A percentile compares a stretch with the other conserved stretches of the same genome.
phyloP scores from a whole-genome alignment of 1,139 yeast genomes.

The Scheffersomyces lignicola region DNA sequence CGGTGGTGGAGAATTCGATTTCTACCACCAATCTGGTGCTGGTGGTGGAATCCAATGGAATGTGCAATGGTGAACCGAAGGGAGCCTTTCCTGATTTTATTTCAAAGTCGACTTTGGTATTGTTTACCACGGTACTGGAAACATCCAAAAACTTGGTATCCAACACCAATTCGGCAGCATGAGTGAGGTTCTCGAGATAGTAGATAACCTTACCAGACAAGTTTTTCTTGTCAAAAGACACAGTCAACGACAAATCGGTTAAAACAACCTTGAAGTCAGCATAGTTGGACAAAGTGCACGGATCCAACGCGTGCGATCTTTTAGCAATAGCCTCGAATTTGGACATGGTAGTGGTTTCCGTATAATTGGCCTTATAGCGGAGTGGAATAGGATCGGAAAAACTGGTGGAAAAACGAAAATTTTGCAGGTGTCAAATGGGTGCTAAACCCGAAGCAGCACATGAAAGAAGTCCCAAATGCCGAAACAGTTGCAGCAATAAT shows the following conservation, averaged over 20 bases:
- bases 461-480: no score
- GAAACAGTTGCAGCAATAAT: no score
- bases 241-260: conserved; percentile 27
- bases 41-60: conserved; percentile 14
- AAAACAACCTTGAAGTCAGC: conserved; percentile 44
- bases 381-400: no score
- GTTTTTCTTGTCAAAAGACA: conserved; percentile 28
- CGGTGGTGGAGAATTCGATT: conserved; percentile 32
- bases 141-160: conserved; percentile 35
- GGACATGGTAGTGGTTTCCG: no score
- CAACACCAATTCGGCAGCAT: conserved; percentile 19
- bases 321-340: conserved; percentile 9
- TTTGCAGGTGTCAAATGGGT: no score
- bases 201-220: conserved; percentile 31
- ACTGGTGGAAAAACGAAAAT: not conserved
- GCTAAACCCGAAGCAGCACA: no score
- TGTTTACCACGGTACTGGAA: conserved; percentile 22
- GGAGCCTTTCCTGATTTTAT: conserved; percentile 23
- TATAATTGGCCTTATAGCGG: no score
- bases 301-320: conserved; percentile 40
- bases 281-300: conserved; percentile 78
- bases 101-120: conserved; percentile 15
- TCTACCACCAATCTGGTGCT: conserved; percentile 13
- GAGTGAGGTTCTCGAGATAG: conserved; percentile 14
- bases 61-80: conserved; percentile 33